Evolutionary conservation across 148 eudicot genomes (phyloP).

Genomic region (Euryodendron excelsum): DNA sequence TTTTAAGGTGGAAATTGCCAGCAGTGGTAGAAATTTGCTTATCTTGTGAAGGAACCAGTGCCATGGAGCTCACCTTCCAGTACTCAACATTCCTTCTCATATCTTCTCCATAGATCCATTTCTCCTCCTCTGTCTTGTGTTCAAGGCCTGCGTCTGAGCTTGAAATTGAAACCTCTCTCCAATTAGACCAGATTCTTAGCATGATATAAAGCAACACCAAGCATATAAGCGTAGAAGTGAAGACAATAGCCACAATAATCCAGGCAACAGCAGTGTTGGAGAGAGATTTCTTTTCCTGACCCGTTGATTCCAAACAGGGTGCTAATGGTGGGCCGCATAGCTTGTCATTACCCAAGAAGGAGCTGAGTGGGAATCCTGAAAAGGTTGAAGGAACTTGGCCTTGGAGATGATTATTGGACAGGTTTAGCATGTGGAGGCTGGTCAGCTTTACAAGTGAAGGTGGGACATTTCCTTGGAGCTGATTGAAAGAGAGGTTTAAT

Average conservation of each 20-base stretch:
- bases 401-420: slow-evolving; percentile 63
- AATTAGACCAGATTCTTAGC: slow-evolving; percentile 83
- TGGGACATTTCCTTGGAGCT: slow-evolving; percentile 59
- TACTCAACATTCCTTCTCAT: slow-evolving; percentile 41
- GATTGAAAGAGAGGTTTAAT: slow-evolving; percentile 67
- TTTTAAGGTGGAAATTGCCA: slow-evolving; percentile 28
- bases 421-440: slow-evolving; percentile 65
- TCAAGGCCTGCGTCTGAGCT: slow-evolving; percentile 47
- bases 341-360: slow-evolving; percentile 49
- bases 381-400: slow-evolving; percentile 66
- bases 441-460: slow-evolving; percentile 62
- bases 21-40: slow-evolving; percentile 29
- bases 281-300: slow-evolving; percentile 28
- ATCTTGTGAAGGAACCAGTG: slow-evolving; percentile 35
- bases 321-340: slow-evolving; percentile 72
- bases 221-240: slow-evolving; percentile 67
- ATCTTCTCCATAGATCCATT: slow-evolving; percentile 48
- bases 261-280: slow-evolving; percentile 54
- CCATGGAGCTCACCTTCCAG: slow-evolving; percentile 42
- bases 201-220: slow-evolving; percentile 63
- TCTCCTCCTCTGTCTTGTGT: slow-evolving; percentile 37
- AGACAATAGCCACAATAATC: slow-evolving; percentile 71
- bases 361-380: slow-evolving; percentile 57
- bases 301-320: slow-evolving; percentile 34
- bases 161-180: slow-evolving; percentile 66